phyloP scores from a whole-genome alignment of 2,329 filamentous ascomycete species.

The Venturia carpophila region DNA sequence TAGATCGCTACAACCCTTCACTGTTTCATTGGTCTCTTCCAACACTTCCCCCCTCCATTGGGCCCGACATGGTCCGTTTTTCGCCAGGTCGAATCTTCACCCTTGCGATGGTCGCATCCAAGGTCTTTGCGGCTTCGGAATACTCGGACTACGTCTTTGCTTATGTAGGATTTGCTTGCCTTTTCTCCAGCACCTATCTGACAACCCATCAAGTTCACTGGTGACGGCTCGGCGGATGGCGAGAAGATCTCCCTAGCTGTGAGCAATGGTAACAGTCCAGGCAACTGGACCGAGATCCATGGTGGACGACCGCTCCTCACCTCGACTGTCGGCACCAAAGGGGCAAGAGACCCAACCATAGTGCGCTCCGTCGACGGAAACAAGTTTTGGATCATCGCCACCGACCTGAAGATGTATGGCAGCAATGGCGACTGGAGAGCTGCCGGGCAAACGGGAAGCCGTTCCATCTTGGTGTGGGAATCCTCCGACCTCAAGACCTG shows the following conservation, averaged over 20 bases:
- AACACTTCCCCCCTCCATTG: not conserved
- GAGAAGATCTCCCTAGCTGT: slow-evolving; percentile 14
- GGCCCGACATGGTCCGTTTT: not conserved
- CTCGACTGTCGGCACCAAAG: slow-evolving; percentile 14
- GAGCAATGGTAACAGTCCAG: slow-evolving; percentile 6
- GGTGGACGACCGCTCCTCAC: not conserved
- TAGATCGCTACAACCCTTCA: not conserved
- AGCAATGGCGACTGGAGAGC: not conserved
- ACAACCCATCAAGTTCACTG: slow-evolving; percentile 10
- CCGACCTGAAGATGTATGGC: slow-evolving; percentile 17
- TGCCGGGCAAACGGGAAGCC: not conserved
- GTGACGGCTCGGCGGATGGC: slow-evolving; percentile 7
- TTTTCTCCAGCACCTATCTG: not conserved
- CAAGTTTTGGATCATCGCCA: slow-evolving; percentile 17
- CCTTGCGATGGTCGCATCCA: not conserved
- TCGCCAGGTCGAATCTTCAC: not conserved
- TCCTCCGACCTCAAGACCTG: slow-evolving; percentile 8
- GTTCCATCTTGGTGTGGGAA: slow-evolving; percentile 15
- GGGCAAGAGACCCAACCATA: slow-evolving; percentile 10
- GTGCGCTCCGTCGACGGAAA: slow-evolving; percentile 9
- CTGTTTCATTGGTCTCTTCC: not conserved
- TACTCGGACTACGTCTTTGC: slow-evolving; percentile 11
- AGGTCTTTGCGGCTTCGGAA: not conserved
- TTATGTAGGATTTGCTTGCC: not conserved
- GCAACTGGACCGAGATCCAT: slow-evolving; percentile 3